Conservation (phyloP, 1,284 basidiomycete species). For the Ustilago tritici region DNA sequence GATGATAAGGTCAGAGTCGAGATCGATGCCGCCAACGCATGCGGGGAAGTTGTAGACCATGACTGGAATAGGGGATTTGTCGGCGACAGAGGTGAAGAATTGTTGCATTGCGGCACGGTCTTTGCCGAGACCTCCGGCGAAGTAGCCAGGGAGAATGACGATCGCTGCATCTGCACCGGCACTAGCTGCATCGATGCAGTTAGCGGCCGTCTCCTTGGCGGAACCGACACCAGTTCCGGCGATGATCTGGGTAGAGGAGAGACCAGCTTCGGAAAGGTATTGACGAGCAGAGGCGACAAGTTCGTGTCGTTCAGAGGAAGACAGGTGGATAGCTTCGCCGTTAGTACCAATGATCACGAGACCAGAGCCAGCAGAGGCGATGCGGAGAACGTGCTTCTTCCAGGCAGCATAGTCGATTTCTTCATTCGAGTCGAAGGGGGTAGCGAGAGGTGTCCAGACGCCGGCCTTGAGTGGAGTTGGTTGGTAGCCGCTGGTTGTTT, state of each 20-base stretch:
- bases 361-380: constrained; percentile 79
- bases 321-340: constrained; percentile 83
- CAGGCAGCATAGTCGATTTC: constrained; percentile 83
- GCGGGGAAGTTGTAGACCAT: constrained; percentile 90
- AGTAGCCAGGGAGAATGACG: constrained; percentile 86
- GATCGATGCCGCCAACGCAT: constrained; percentile 79
- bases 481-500: constrained; percentile 31
- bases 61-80: constrained; percentile 84
- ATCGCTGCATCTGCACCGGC: constrained; percentile 87
- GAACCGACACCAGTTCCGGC: constrained; percentile 85
- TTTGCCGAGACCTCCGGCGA: constrained; percentile 78
- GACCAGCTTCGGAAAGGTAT: constrained; percentile 78
- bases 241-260: constrained; percentile 78
- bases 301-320: constrained; percentile 77
- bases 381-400: constrained; percentile 78
- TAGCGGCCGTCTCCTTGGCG: constrained; percentile 81
- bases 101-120: constrained; percentile 77
- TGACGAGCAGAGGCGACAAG: constrained; percentile 80
- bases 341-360: constrained; percentile 85
- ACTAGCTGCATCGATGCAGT: constrained; percentile 79
- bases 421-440: constrained; percentile 83
- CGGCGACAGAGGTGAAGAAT: constrained; percentile 81
- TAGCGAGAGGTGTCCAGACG: constrained; percentile 85
- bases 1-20: constrained; percentile 84
- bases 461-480: constrained; percentile 73